These are phyloP conservation scores for Fragosphaeria purpurea DNA, from an alignment of 2,329 filamentous ascomycete species.

Conservation along the genomic window DNA sequence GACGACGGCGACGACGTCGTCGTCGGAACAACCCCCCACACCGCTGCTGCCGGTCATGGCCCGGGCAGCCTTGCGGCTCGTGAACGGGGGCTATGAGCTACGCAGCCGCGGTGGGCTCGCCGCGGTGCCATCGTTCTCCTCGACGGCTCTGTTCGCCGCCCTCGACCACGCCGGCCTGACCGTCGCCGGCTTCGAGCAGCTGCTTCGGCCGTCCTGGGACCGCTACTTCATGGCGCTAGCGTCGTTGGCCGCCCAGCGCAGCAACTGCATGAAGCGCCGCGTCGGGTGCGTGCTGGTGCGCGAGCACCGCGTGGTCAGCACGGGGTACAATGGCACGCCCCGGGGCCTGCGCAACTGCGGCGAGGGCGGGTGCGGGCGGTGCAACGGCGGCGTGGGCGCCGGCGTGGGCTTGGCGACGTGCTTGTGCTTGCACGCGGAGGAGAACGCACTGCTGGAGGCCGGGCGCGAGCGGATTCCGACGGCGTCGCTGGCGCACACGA, in stretches of 20 bases:
- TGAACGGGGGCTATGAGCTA: constrained; percentile 51
- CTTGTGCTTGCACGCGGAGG: constrained; percentile 94
- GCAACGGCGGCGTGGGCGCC: constrained; percentile 62
- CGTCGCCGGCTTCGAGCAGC: constrained; percentile 47
- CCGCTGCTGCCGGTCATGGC: constrained; percentile 71
- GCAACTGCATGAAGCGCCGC: constrained; percentile 96
- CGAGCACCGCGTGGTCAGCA: constrained; percentile 79
- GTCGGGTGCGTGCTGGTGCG: constrained; percentile 90
- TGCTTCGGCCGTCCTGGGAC: constrained; percentile 87
- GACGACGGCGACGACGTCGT: constrained; percentile 16
- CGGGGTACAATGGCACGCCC: constrained; percentile 97
- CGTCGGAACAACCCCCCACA: no score
- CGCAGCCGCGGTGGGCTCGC: no score
- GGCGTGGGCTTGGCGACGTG: constrained; percentile 76
- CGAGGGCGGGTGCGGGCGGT: constrained; percentile 81
- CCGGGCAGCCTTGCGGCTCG: constrained; percentile 70
- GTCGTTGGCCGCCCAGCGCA: constrained; percentile 76
- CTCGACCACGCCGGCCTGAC: constrained; percentile 67
- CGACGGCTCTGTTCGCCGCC: constrained; percentile 61
- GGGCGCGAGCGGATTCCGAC: constrained; percentile 69
- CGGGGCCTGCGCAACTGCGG: constrained; percentile 81
- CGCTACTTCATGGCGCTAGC: constrained; percentile 98
- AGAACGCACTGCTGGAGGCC: constrained; percentile 91
- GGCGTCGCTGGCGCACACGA: constrained; percentile 54
- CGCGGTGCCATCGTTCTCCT: constrained; percentile 43